Evolutionary conservation across 139 green algal genomes (phyloP).

Genomic region (Microglena sp.): DNA sequence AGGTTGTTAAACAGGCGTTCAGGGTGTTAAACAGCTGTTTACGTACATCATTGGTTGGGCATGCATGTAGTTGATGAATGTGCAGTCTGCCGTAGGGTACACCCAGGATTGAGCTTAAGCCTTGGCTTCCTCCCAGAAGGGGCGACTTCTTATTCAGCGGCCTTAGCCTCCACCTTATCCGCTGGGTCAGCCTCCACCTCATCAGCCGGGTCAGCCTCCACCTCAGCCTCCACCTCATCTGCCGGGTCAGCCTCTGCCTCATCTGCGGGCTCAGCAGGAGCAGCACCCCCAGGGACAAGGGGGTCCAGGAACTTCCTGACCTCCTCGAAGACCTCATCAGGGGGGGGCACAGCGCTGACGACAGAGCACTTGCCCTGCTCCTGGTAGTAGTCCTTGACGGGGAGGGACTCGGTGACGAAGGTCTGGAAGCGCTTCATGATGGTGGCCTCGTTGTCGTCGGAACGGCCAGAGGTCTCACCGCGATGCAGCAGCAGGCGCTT

Average conservation of each 20-base stretch:
- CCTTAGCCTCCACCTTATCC: too few relatives aligned
- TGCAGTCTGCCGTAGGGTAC: too few relatives aligned
- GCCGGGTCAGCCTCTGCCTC: neutral
- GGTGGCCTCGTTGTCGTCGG: conserved; percentile 90
- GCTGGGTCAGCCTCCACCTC: too few relatives aligned
- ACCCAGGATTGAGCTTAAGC: too few relatives aligned
- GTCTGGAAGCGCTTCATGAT: conserved; percentile 93
- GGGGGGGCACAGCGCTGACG: conserved; percentile 17
- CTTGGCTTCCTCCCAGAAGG: too few relatives aligned
- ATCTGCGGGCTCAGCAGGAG: neutral
- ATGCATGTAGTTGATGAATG: too few relatives aligned
- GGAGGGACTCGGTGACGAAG: conserved; percentile 73
- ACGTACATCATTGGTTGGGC: too few relatives aligned
- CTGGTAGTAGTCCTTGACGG: conserved; percentile 76
- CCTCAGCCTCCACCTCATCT: neutral
- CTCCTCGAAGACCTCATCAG: conserved; percentile 20
- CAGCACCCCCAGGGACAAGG: neutral
- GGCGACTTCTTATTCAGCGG: too few relatives aligned
- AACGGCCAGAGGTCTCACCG: conserved; percentile 74
- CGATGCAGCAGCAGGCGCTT: conserved; percentile 78
- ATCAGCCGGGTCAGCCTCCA: too few relatives aligned
- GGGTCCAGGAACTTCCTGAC: conserved; percentile 16
- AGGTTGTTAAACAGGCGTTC: too few relatives aligned
- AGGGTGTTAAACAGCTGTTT: too few relatives aligned
- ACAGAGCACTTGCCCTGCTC: conserved; percentile 11